phyloP scores from a whole-genome alignment of 768 basidiomycete genomes.

The Xerocomellus amylosporus region DNA sequence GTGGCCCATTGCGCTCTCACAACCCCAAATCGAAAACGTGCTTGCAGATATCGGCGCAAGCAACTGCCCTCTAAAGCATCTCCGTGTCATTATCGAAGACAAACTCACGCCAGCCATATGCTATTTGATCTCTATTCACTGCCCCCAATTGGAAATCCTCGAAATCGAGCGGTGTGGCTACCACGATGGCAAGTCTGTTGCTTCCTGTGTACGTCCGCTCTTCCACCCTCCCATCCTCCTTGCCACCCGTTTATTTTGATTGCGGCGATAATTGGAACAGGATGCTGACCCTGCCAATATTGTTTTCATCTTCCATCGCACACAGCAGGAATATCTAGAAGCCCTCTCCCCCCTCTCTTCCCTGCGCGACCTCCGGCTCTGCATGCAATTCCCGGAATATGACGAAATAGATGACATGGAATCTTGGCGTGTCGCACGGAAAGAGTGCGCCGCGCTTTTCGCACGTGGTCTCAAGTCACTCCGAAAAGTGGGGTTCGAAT shows the following conservation, averaged over 20 bases:
- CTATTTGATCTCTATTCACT: constrained; percentile 25
- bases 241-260: constrained; percentile 21
- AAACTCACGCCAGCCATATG: constrained; percentile 35
- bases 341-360: constrained; percentile 29
- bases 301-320: constrained; percentile 25
- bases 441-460: constrained; percentile 29
- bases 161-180: constrained; percentile 37
- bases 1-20: constrained; percentile 35
- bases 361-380: constrained; percentile 32
- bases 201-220: constrained; percentile 33
- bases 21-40: constrained; percentile 32
- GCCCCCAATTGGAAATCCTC: constrained; percentile 32
- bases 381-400: constrained; percentile 37
- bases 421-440: constrained; percentile 31
- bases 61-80: constrained; percentile 32
- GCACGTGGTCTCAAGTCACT: constrained; percentile 33
- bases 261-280: constrained; percentile 20
- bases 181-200: constrained; percentile 37
- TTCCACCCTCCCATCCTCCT: constrained; percentile 12
- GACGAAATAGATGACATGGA: constrained; percentile 32
- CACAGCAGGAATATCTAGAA: constrained; percentile 36
- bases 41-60: constrained; percentile 30
- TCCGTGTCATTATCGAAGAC: constrained; percentile 37
- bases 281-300: constrained; percentile 31
- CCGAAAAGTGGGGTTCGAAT: constrained; percentile 34